Percentiles rank a stretch among this genome's conserved stretches.
These are phyloP conservation scores for Teratosphaeria viscida DNA, from an alignment of 2,329 filamentous ascomycete species.

Conservation along the genomic window DNA sequence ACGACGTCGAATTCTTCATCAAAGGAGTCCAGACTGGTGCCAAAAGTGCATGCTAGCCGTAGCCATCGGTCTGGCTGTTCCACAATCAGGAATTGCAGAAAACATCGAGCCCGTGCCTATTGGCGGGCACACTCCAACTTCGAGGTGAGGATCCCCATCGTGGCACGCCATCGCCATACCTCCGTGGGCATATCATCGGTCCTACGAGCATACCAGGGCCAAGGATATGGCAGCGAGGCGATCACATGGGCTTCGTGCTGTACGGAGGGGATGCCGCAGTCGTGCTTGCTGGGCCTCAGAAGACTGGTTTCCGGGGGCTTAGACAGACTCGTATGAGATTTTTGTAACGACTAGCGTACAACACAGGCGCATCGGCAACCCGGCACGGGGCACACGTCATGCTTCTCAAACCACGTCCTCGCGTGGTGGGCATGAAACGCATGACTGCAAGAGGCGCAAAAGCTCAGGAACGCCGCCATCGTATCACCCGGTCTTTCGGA, in stretches of 20 bases:
- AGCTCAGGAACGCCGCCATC: slow-evolving; percentile 46
- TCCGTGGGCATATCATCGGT: slow-evolving; percentile 33
- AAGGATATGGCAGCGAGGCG: slow-evolving; percentile 39
- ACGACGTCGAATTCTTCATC: no score
- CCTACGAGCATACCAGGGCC: slow-evolving; percentile 24
- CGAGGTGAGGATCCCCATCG: slow-evolving; percentile 8
- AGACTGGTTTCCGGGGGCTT: background rate
- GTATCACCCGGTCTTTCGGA: slow-evolving; percentile 8
- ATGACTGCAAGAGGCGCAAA: slow-evolving; percentile 54
- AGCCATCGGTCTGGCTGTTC: slow-evolving; percentile 27
- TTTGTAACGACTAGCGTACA: background rate
- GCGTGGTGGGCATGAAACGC: slow-evolving; percentile 55
- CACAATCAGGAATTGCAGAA: background rate
- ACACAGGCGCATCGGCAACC: slow-evolving; percentile 45
- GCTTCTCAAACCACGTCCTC: slow-evolving; percentile 48
- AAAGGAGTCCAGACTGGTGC: background rate
- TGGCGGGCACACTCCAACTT: slow-evolving; percentile 27
- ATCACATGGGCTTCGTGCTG: slow-evolving; percentile 32
- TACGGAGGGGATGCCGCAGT: background rate
- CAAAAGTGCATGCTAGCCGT: slow-evolving; percentile 26
- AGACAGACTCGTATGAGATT: background rate
- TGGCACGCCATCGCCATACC: slow-evolving; percentile 33
- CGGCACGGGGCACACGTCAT: slow-evolving; percentile 45
- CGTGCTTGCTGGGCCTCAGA: background rate
- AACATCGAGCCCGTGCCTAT: slow-evolving; percentile 19